These are phyloP conservation scores for Claviceps purpurea DNA, from an alignment of 2,329 filamentous ascomycete genomes.

Conservation along the genomic window DNA sequence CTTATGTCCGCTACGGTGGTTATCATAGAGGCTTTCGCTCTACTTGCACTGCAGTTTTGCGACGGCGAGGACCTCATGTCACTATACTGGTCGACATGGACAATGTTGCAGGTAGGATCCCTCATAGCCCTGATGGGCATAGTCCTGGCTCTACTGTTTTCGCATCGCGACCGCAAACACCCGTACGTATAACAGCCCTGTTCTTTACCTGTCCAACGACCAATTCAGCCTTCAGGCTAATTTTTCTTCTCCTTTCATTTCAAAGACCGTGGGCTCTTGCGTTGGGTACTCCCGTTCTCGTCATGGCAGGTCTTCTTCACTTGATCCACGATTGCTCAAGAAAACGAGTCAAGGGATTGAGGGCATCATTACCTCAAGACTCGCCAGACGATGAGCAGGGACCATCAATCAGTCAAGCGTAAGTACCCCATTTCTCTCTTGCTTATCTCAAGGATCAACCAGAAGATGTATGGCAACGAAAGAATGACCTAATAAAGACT, in stretches of 20 bases:
- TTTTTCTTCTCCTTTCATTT: background rate
- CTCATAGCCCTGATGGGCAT: slow-evolving; percentile 46
- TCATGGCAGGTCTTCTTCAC: slow-evolving; percentile 41
- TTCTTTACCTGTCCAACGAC: no score
- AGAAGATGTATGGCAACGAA: no score
- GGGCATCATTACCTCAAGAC: slow-evolving; percentile 12
- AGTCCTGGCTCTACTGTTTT: slow-evolving; percentile 37
- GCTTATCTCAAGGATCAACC: background rate
- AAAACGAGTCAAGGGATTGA: slow-evolving; percentile 22
- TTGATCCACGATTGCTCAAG: slow-evolving; percentile 29
- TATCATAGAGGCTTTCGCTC: slow-evolving; percentile 40
- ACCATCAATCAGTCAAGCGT: slow-evolving; percentile 31
- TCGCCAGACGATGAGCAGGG: slow-evolving; percentile 12
- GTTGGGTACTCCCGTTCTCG: slow-evolving; percentile 45
- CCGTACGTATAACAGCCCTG: slow-evolving; percentile 26
- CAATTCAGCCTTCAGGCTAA: background rate
- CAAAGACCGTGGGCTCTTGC: slow-evolving; percentile 42
- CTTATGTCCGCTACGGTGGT: slow-evolving; percentile 29
- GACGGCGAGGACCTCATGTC: slow-evolving; percentile 47
- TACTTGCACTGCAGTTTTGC: slow-evolving; percentile 44
- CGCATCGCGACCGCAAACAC: slow-evolving; percentile 34
- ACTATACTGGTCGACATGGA: slow-evolving; percentile 49
- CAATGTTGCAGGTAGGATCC: slow-evolving; percentile 44
- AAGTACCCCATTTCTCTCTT: slow-evolving; percentile 9
- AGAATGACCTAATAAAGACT: background rate